Evolutionary conservation across 495 filamentous ascomycete species (phyloP), one percentile per base, ranked within the genome.

Genomic region (Cercophora scortea): DNA sequence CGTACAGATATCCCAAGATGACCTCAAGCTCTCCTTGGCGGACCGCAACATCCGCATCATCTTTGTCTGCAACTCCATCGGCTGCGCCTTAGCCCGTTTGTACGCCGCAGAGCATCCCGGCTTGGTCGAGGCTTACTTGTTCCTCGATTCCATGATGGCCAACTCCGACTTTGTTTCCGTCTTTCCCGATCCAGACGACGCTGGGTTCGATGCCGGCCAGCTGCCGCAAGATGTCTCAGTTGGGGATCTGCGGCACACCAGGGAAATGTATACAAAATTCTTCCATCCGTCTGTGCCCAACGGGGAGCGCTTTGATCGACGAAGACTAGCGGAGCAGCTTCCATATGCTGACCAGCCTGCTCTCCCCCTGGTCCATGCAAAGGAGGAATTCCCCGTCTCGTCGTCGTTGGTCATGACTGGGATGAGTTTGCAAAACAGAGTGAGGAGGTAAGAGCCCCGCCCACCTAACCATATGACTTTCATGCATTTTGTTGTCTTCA

Each of bases 111-210:
- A 61, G 2, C 71, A 80, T 53, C 71, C 76, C 0, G 63, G 68
- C 12, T 35, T 12, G 3, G 73, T 80, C 2, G 63, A 62, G 1
- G 81, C 66, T 3, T 63, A 79, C 0, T 50, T 86, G 13, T 67
- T 86, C 5, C 76, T 87, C 0, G 83, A 87, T 59, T 80, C 78
- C 33, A 78, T 81, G 62, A 77, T 85, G 57, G 77, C 80, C 10
- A 83, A 83, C 60, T 72, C 71, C 4, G 75, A 86, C 55, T 81
- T 79, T 43, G 71, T 80, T 4, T 79, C 77, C 7, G 53, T 82
- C 11, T 82, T 79, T 60, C 83, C 81, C 0, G 75, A 87, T 55
- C 83, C 83, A 3, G 77, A 81, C 54, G 64, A 62, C 0, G 55
- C 67, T 7, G 64, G 34, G 7, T 85, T 84, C 55, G 68, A 79